These are phyloP conservation scores for Diaporthe capsici DNA, from an alignment of 2,329 filamentous ascomycete species.

Conservation along the genomic window DNA sequence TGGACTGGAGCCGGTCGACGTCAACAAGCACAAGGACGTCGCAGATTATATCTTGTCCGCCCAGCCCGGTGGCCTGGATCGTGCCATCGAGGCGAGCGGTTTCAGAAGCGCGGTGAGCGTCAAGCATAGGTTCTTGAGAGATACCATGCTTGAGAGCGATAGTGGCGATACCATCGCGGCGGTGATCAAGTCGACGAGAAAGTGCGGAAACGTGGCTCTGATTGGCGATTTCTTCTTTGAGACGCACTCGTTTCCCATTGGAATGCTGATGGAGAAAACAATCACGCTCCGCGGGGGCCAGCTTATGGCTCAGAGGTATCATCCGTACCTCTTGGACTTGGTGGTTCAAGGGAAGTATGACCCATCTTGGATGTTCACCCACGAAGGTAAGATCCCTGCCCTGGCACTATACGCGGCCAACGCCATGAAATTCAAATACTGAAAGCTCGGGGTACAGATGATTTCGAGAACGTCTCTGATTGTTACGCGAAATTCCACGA, in stretches of 20 bases:
- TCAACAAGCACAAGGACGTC: constrained; percentile 4
- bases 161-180: background rate
- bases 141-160: constrained; percentile 7
- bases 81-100: background rate
- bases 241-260: background rate
- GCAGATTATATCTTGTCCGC: background rate
- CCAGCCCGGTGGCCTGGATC: constrained; percentile 6
- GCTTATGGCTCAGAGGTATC: background rate
- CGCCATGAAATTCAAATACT: background rate
- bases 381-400: background rate
- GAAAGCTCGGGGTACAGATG: background rate
- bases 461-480: constrained; percentile 7
- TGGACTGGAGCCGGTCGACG: background rate
- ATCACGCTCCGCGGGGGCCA: constrained; percentile 4
- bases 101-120: background rate
- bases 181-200: background rate
- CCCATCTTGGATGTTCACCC: constrained; percentile 2
- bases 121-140: constrained; percentile 1
- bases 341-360: constrained; percentile 8
- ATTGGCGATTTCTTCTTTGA: constrained; percentile 11
- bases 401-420: background rate
- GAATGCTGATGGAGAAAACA: constrained; percentile 3
- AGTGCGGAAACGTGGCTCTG: background rate
- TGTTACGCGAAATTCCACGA: constrained; percentile 9
- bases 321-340: constrained; percentile 4